These are phyloP conservation scores for Stereum hirsutum DNA, from an alignment of 1,284 basidiomycete species.

Conservation along the genomic window DNA sequence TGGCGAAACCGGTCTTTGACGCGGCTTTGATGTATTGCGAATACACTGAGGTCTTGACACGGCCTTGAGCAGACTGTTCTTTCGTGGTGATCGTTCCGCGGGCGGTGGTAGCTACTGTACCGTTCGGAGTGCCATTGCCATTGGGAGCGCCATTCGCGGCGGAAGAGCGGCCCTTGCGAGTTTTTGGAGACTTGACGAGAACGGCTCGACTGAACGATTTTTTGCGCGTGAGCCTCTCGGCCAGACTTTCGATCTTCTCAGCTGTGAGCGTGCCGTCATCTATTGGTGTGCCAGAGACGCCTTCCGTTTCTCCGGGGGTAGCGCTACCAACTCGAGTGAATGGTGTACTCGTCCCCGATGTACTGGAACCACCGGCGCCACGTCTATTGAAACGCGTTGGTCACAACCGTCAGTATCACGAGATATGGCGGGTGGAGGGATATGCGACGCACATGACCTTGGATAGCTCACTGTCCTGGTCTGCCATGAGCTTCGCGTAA, in stretches of 20 bases:
- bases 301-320: not conserved
- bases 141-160: too few species aligned
- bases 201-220: slow-evolving; percentile 31
- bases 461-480: slow-evolving; percentile 62
- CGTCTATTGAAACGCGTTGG: slow-evolving; percentile 3
- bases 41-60: slow-evolving; percentile 76
- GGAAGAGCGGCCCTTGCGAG: too few species aligned
- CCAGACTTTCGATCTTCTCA: slow-evolving; percentile 7
- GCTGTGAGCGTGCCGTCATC: slow-evolving; percentile 5
- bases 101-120: too few species aligned
- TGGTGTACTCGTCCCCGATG: slow-evolving; percentile 9
- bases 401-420: not conserved
- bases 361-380: slow-evolving; percentile 8
- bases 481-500: slow-evolving; percentile 55
- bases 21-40: slow-evolving; percentile 74
- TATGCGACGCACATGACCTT: slow-evolving; percentile 64
- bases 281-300: not conserved
- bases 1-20: slow-evolving; percentile 58
- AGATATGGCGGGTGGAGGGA: too few species aligned
- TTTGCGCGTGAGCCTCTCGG: slow-evolving; percentile 32
- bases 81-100: slow-evolving; percentile 32
- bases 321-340: slow-evolving; percentile 2
- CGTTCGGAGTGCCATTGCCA: too few species aligned
- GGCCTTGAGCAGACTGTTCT: slow-evolving; percentile 79
- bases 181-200: slow-evolving; percentile 4